Conservation (phyloP, 257 asterid genomes). For the Solanum commersonii region DNA sequence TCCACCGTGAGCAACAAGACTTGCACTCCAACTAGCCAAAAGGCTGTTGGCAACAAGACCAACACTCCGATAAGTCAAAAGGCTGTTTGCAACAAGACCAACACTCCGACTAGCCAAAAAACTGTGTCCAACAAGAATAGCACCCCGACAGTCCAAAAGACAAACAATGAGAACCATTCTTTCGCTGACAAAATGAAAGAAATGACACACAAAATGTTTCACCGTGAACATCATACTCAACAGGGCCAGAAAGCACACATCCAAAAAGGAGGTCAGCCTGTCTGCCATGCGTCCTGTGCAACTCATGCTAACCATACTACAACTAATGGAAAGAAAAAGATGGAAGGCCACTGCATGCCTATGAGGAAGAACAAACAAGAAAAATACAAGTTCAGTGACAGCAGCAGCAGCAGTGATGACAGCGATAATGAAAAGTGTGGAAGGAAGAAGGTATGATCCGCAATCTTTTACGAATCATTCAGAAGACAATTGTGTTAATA, state of each 20-base stretch:
- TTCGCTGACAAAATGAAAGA: neutral
- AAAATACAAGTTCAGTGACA: neutral
- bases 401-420: conserved; percentile 9
- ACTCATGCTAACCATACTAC: neutral
- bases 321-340: conserved; percentile 2
- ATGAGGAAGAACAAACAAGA: conserved; percentile 2
- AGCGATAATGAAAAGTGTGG: conserved; percentile 2
- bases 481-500: neutral
- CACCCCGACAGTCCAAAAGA: neutral
- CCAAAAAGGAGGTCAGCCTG: neutral
- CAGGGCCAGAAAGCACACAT: neutral
- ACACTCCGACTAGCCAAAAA: neutral
- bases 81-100: neutral
- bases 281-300: neutral
- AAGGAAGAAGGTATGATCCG: neutral
- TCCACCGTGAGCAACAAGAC: neutral
- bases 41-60: neutral
- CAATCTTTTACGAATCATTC: neutral
- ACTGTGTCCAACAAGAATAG: neutral
- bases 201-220: conserved; percentile 3
- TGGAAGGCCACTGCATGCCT: conserved; percentile 3
- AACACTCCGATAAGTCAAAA: neutral
- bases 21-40: neutral
- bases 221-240: neutral
- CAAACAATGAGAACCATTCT: conserved; percentile 1